Percentiles rank a stretch among this genome's conserved stretches.
These are phyloP conservation scores for Phialocephala subalpina DNA, from an alignment of 2,329 filamentous ascomycete genomes.

Conservation along the genomic window DNA sequence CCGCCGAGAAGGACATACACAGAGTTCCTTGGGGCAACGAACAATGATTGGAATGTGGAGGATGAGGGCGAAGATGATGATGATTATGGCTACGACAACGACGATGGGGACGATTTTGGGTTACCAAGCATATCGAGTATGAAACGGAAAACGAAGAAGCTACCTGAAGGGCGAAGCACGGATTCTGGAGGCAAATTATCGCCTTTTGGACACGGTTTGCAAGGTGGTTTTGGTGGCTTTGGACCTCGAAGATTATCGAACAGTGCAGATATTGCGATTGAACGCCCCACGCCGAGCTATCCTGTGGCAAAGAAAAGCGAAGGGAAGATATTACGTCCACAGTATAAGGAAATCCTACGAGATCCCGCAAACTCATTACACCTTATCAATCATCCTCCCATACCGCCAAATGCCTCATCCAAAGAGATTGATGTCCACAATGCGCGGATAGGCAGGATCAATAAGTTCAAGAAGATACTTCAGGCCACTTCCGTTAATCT, in stretches of 20 bases:
- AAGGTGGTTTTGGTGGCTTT: slow-evolving; percentile 47
- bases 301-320: slow-evolving; percentile 89
- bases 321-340: slow-evolving; percentile 93
- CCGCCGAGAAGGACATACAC: slow-evolving; percentile 79
- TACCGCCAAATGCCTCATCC: slow-evolving; percentile 74
- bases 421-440: slow-evolving; percentile 90
- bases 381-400: slow-evolving; percentile 85
- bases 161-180: slow-evolving; percentile 25
- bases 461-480: slow-evolving; percentile 97
- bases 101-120: slow-evolving; percentile 95
- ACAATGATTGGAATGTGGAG: slow-evolving; percentile 82
- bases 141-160: slow-evolving; percentile 72
- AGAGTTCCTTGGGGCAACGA: slow-evolving; percentile 81
- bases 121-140: slow-evolving; percentile 92
- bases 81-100: slow-evolving; percentile 79
- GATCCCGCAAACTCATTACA: slow-evolving; percentile 93
- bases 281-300: slow-evolving; percentile 83
- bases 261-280: slow-evolving; percentile 93
- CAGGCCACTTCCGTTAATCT: slow-evolving; percentile 91
- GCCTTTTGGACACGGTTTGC: slow-evolving; percentile 48
- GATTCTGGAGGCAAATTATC: slow-evolving; percentile 31
- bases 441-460: slow-evolving; percentile 89
- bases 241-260: slow-evolving; percentile 73
- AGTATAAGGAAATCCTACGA: slow-evolving; percentile 95
- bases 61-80: slow-evolving; percentile 74